Percentiles rank a stretch among this genome's conserved stretches.
Conservation (phyloP, 2,329 filamentous ascomycete genomes). For the Colletotrichum sansevieriae region DNA sequence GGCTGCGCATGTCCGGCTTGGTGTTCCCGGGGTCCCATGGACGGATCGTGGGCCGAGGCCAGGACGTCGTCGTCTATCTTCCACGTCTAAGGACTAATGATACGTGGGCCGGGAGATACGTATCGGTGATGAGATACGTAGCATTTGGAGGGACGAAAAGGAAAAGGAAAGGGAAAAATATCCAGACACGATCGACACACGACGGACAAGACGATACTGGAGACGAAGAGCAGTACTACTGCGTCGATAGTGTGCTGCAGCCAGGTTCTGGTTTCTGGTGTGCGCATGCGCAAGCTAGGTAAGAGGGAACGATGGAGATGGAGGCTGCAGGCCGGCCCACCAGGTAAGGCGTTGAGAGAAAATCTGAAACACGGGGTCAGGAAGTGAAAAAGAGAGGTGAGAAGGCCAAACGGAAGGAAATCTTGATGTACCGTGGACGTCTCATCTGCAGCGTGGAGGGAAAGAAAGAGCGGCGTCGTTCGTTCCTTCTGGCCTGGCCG, state of each 20-base stretch:
- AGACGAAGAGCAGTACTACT: slow-evolving; percentile 1
- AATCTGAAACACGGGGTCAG: slow-evolving; percentile 36
- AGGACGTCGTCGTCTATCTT: neutral
- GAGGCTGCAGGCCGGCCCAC: slow-evolving; percentile 23
- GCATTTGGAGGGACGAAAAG: neutral
- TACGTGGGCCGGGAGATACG: neutral
- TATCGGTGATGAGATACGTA: neutral
- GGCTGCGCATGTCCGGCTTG: slow-evolving; percentile 31
- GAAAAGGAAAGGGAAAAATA: neutral
- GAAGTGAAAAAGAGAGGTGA: slow-evolving; percentile 7
- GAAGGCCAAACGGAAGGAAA: neutral
- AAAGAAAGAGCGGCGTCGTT: neutral
- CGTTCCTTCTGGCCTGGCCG: neutral
- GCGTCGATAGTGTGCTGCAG: slow-evolving; percentile 1
- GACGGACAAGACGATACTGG: neutral
- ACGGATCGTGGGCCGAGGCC: slow-evolving; percentile 34
- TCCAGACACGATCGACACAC: slow-evolving; percentile 14
- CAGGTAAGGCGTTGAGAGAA: slow-evolving; percentile 20
- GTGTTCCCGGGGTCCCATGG: slow-evolving; percentile 27
- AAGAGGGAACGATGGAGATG: neutral
- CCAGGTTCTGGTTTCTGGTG: no score
- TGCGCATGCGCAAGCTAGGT: neutral
- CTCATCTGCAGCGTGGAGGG: neutral
- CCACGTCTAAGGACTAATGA: no score
- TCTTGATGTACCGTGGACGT: neutral